Evolutionary conservation across 108 stramenopile genomes (phyloP), one percentile per base, ranked within the genome.

Genomic region (Epithemia pelagica): DNA sequence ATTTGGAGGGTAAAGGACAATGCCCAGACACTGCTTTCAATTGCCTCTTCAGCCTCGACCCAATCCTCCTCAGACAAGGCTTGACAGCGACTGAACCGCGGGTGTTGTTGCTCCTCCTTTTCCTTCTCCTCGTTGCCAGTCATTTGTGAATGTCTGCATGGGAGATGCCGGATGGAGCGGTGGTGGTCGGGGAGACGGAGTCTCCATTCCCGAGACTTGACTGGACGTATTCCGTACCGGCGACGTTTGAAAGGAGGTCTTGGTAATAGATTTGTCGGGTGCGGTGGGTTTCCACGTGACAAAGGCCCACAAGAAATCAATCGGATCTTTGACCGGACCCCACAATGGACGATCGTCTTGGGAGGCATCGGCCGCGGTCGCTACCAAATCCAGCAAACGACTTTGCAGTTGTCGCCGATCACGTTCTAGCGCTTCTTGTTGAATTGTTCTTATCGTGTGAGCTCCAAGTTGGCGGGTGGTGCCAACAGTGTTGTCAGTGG

Each of bases 321-420:
- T 72, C 18, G 86, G 86, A 60, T 88, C 88, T 63, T 87, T 86
- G 2, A 66, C 62, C 1, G 91, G 85, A 23, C 91, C 91, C 86
- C 86, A 92, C 25, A 86, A 52, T 1, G 88, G 88, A n/a, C n/a
- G n/a, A 28, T 78, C 55, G 22, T 62, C 63, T 24, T 54, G 18
- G 21, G 67, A 66, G 46, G 54, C 62, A 3, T 75, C 70, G 54
- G 68, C 84, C 30, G 83, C 81, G 33, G 79, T 75, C 58, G 82
- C 82, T 25, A 86, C 68, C 51, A 86, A 37, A 28, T 70, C 57
- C 59, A 77, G 37, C 8, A 78, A 75, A 30, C 79, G 67, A 10
- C 52, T 61, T 56, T 71, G 82, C 59, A 85, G 86, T 60, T 81
- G 62, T 54, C 77, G 66, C 60, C 59, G 66, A 59, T 87, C 85